phyloP scores from a whole-genome alignment of 2,329 filamentous ascomycete species.

The Torrubiellomyces zombiae region DNA sequence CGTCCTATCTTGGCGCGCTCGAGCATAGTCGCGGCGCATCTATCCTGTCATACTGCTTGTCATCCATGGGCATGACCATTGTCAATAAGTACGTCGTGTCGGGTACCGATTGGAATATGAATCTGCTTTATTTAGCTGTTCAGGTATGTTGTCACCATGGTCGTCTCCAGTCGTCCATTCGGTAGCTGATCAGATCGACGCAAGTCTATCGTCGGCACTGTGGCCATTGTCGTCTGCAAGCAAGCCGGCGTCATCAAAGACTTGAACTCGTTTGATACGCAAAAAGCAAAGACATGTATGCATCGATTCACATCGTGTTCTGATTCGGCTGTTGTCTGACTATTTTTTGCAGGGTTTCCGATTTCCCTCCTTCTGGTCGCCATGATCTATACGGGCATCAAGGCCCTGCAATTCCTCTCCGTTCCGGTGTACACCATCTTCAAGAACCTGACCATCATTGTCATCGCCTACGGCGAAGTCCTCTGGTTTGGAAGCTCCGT shows the following conservation, averaged over 20 bases:
- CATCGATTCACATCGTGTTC: too few species aligned
- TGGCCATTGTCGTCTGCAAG: slow-evolving; percentile 71
- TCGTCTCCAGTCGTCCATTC: too few species aligned
- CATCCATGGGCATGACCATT: slow-evolving; percentile 97
- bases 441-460: slow-evolving; percentile 97
- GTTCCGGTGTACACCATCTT: slow-evolving; percentile 99
- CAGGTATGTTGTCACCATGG: slow-evolving; percentile 65
- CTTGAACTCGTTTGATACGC: slow-evolving; percentile 63
- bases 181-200: too few species aligned
- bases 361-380: slow-evolving; percentile 89
- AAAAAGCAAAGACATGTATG: slow-evolving; percentile 87
- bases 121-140: slow-evolving; percentile 83
- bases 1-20: slow-evolving; percentile 25
- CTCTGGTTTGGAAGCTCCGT: slow-evolving; percentile 95
- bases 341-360: slow-evolving; percentile 65
- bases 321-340: neutral
- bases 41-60: slow-evolving; percentile 78
- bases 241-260: slow-evolving; percentile 67
- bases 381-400: slow-evolving; percentile 98
- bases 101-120: slow-evolving; percentile 80
- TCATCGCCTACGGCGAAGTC: slow-evolving; percentile 96
- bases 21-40: slow-evolving; percentile 66
- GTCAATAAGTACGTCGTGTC: slow-evolving; percentile 98
- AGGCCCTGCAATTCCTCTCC: slow-evolving; percentile 88
- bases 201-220: slow-evolving; percentile 84